Evolutionary conservation across 1,284 basidiomycete genomes (phyloP).

Genomic region (Trichosporon coremiiforme): DNA sequence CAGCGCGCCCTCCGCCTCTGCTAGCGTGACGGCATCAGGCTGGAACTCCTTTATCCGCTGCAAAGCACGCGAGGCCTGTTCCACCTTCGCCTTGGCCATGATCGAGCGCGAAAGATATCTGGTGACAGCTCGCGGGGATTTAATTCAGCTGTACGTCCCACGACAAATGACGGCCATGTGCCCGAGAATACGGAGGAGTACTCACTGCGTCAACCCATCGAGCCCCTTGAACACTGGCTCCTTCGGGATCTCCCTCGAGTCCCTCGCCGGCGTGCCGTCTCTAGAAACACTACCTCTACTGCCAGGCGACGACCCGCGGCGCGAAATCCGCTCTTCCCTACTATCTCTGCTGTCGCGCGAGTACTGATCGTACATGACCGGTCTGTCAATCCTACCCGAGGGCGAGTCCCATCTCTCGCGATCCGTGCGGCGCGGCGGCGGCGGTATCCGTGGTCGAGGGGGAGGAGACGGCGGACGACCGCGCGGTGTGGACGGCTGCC

Average conservation of each 20-base stretch:
- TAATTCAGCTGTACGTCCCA: too few relatives aligned
- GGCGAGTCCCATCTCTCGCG: background rate
- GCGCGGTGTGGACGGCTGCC: too few relatives aligned
- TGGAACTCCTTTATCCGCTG: background rate
- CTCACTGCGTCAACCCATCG: conserved; percentile 1
- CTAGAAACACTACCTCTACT: background rate
- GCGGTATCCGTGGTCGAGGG: too few relatives aligned
- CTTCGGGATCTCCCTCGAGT: background rate
- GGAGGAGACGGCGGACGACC: background rate
- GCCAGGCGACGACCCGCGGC: background rate
- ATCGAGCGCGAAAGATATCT: conserved; percentile 5
- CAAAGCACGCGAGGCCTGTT: conserved; percentile 1
- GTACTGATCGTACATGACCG: background rate
- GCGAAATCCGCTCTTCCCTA: background rate
- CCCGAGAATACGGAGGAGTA: too few relatives aligned
- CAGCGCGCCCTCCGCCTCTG: conserved; percentile 12
- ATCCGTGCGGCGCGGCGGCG: background rate
- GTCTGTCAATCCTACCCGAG: background rate
- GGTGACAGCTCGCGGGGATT: background rate
- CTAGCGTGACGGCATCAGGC: background rate
- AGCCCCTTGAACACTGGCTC: conserved; percentile 7
- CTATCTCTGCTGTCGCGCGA: background rate
- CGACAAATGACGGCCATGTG: too few relatives aligned
- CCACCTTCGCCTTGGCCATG: conserved; percentile 11
- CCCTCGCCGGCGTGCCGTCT: background rate